Percentiles rank a stretch among this genome's conserved stretches.
Evolutionary conservation across 495 filamentous ascomycete genomes (phyloP).

Genomic region (Penicillium pulvis): DNA sequence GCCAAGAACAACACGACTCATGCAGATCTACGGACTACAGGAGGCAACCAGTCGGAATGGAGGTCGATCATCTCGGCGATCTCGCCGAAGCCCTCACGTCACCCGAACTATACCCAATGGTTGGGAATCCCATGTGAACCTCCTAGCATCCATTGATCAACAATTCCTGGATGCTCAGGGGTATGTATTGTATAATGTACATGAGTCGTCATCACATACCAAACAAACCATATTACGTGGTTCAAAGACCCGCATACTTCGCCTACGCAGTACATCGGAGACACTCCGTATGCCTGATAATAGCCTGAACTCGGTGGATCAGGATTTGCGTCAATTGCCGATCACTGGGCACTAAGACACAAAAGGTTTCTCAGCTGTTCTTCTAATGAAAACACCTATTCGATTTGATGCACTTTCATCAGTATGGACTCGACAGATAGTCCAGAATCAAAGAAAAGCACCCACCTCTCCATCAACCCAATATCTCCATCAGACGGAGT

Average conservation of each 20-base stretch:
- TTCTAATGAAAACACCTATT: not conserved
- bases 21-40: not conserved
- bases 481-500: conserved; percentile 6
- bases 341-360: conserved; percentile 1
- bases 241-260: conserved; percentile 1
- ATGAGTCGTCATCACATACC: not conserved
- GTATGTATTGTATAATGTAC: not conserved
- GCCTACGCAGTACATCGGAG: conserved; percentile 10
- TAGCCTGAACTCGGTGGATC: conserved; percentile 8
- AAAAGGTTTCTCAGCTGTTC: not conserved
- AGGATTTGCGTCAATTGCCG: conserved; percentile 11
- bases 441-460: not conserved
- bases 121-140: too few relatives aligned
- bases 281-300: conserved; percentile 12
- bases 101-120: not conserved
- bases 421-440: not conserved
- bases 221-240: not conserved
- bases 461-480: conserved; percentile 10
- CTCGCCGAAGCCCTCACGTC: not conserved
- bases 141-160: not conserved
- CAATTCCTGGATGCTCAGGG: not conserved
- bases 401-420: too few relatives aligned
- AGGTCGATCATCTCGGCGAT: conserved; percentile 6
- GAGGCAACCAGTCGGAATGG: not conserved
- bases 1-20: too few relatives aligned